Evolutionary conservation across 768 basidiomycete species (phyloP), one percentile per base, ranked within the genome.

Genomic region (Tylopilus subfusipes): DNA sequence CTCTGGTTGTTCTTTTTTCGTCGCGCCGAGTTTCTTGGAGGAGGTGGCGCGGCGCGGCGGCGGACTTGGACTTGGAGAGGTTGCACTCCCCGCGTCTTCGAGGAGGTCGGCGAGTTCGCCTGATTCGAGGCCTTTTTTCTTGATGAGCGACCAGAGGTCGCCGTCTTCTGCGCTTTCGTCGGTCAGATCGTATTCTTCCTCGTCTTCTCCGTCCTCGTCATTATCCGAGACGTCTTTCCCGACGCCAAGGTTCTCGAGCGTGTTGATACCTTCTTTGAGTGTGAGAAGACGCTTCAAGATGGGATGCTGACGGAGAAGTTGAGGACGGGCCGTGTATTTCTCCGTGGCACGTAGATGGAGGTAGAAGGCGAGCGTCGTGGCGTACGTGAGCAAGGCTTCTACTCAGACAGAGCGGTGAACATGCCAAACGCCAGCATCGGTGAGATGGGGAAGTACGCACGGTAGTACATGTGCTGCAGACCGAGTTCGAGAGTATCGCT

Each of bases 301-400:
- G 5, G 90, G 88, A 65, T 86, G 87, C 16, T 76, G 71, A 65
- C 80, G 82, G 52, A 92, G 78, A 36, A 81, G 78, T 55, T 82
- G 78, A 11, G 82, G 87, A 33, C 76, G 79, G 51, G 77, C 76
- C 8, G 80, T 76, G 66, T 85, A 84, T 71, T 87, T 82, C 56
- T 81, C 76, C 38, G 79, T 80, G 22, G 88, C 77, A 18, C 90
- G 83, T n/a, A 98, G 78, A 68, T 94, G 84, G 38, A 98, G 75
- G 73, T 96, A 98, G 74, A 94, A 98, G 1, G 94, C 90, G 42
- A 98, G 84, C 2, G 85, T 86, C 1, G 93, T 90, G 19, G 90
- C 80, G 66, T 98, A 98, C 10, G 94, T 92, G 34, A 97, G 74
- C 2, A 96, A 76, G 1, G 93, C 82, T 77, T 98, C 95, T 98